phyloP scores from a whole-genome alignment of 2,329 filamentous ascomycete species.

The Fusarium continuum region DNA sequence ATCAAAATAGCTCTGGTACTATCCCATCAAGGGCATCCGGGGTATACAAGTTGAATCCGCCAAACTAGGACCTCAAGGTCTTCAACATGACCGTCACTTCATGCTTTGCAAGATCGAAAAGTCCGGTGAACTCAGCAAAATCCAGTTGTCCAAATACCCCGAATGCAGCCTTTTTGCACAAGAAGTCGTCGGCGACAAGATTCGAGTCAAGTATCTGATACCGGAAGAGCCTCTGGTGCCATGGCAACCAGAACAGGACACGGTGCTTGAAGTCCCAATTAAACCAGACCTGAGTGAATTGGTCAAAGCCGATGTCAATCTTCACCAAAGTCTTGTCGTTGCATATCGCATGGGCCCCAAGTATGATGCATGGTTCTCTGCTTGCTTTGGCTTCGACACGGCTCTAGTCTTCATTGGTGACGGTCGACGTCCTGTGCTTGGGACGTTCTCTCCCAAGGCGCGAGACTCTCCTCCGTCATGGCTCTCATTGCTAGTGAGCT shows the following conservation, averaged over 20 bases:
- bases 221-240: slow-evolving; percentile 53
- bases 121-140: slow-evolving; percentile 58
- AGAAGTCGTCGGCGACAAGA: slow-evolving; percentile 54
- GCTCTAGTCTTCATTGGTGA: slow-evolving; percentile 72
- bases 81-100: slow-evolving; percentile 73
- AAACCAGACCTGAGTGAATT: slow-evolving; percentile 59
- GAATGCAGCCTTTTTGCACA: slow-evolving; percentile 72
- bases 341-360: slow-evolving; percentile 70
- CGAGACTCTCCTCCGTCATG: slow-evolving; percentile 43
- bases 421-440: slow-evolving; percentile 68
- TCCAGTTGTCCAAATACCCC: slow-evolving; percentile 67
- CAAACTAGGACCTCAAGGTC: slow-evolving; percentile 67
- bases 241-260: slow-evolving; percentile 47
- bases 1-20: slow-evolving; percentile 65
- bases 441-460: slow-evolving; percentile 58
- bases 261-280: slow-evolving; percentile 64
- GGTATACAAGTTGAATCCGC: slow-evolving; percentile 64
- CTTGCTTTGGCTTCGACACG: slow-evolving; percentile 69
- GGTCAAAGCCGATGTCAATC: slow-evolving; percentile 59
- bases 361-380: slow-evolving; percentile 73
- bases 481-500: slow-evolving; percentile 49
- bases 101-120: slow-evolving; percentile 69
- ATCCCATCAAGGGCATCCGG: slow-evolving; percentile 78
- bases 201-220: slow-evolving; percentile 56
- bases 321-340: slow-evolving; percentile 66